A percentile compares a stretch with the other conserved stretches of the same genome.
Conservation (phyloP, 2,329 filamentous ascomycete genomes). For the Diaporthe aspalathi region DNA sequence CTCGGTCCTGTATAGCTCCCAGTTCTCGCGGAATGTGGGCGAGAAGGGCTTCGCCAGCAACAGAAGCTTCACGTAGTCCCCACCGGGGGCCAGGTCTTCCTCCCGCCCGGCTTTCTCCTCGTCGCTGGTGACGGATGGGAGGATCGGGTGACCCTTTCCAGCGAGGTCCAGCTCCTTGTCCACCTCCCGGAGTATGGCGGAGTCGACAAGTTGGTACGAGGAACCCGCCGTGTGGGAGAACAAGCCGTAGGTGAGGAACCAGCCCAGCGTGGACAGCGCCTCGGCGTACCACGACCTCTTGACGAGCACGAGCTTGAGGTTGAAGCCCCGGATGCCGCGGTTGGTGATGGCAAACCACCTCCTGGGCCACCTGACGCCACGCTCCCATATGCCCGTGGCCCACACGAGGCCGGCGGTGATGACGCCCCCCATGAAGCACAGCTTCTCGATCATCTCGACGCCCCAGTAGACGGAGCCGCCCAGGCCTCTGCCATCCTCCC, state of each 20-base stretch:
- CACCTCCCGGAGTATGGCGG: conserved; percentile 67
- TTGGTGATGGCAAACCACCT: conserved; percentile 92
- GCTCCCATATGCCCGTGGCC: conserved; percentile 96
- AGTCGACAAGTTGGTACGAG: conserved; percentile 82
- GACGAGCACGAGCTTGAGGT: conserved; percentile 94
- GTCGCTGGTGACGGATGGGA: conserved; percentile 56
- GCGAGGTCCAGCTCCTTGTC: conserved; percentile 67
- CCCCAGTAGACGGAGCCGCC: conserved; percentile 98
- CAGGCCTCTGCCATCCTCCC: conserved; percentile 90
- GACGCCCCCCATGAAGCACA: conserved; percentile 90
- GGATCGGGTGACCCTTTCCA: conserved; percentile 53
- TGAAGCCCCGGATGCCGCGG: conserved; percentile 89
- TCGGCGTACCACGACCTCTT: conserved; percentile 86
- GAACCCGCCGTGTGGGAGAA: conserved; percentile 76
- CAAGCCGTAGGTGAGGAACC: conserved; percentile 80
- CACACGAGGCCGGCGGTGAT: conserved; percentile 89
- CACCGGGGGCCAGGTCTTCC: conserved; percentile 89
- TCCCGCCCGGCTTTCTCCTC: conserved; percentile 78
- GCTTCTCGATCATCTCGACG: conserved; percentile 87
- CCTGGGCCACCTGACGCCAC: conserved; percentile 92
- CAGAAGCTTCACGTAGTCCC: conserved; percentile 91
- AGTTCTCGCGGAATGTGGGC: conserved; percentile 93
- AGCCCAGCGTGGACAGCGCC: conserved; percentile 75
- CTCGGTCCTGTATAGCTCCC: conserved; percentile 92
- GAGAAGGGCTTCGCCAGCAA: conserved; percentile 95